A percentile compares a stretch with the other conserved stretches of the same genome.
phyloP scores from a whole-genome alignment of 2,329 filamentous ascomycete species.

The Xylaria polymorpha region DNA sequence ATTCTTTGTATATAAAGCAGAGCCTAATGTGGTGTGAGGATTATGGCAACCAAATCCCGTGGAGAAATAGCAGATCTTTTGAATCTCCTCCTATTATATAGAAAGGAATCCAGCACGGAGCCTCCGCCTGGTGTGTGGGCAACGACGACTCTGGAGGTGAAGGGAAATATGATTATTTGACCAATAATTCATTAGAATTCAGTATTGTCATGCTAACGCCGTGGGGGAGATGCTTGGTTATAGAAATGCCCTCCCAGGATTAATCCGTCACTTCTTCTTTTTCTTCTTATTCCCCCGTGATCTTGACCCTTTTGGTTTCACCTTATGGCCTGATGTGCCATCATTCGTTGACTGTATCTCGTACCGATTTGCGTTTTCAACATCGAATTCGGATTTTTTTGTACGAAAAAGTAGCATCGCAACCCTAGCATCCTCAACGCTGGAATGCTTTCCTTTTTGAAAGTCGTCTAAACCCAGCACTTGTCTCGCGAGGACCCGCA shows the following conservation, averaged over 20 bases:
- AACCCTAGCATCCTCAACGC: conserved; percentile 83
- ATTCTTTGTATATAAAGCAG: not conserved
- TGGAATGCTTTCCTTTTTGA: conserved; percentile 72
- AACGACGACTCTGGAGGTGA: not conserved
- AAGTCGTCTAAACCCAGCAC: conserved; percentile 68
- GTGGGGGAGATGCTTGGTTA: not conserved
- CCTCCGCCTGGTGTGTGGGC: not conserved
- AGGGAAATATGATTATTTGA: not conserved
- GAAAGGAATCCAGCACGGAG: not conserved
- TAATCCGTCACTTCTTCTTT: conserved; percentile 49
- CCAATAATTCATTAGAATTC: not conserved
- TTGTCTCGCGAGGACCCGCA: conserved; percentile 64
- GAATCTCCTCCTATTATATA: not conserved
- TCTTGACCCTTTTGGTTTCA: conserved; percentile 47
- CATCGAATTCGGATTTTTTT: conserved; percentile 86
- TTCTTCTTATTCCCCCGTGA: conserved; percentile 56
- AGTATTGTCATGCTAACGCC: not conserved
- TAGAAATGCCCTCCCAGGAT: not conserved
- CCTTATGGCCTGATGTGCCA: conserved; percentile 48
- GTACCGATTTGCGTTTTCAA: conserved; percentile 78
- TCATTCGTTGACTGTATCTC: conserved; percentile 51
- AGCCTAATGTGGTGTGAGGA: not conserved
- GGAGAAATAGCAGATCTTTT: not conserved
- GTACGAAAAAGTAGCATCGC: conserved; percentile 89
- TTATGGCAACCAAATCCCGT: not conserved